phyloP scores from a whole-genome alignment of 208 protist genomes.

The Wallacemonas collosoma region DNA sequence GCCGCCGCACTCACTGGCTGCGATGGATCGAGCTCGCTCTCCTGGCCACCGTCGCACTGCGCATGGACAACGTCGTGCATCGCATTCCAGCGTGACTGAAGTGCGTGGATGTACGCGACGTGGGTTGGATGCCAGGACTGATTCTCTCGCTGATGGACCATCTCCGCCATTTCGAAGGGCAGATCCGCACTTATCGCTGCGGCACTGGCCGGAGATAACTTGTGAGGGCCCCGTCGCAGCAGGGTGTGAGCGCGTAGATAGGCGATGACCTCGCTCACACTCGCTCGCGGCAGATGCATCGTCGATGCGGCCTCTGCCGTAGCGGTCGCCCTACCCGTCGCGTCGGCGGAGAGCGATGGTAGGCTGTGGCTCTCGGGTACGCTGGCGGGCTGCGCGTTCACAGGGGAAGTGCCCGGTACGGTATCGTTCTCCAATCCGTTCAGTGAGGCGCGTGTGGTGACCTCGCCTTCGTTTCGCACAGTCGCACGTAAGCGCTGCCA shows the following conservation, averaged over 20 bases:
- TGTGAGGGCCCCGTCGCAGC: conserved; percentile 46
- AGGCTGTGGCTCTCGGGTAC: not conserved
- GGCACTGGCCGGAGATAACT: not conserved
- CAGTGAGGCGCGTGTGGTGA: not conserved
- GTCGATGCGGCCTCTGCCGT: conserved; percentile 13
- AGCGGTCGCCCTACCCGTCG: not conserved
- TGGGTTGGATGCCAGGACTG: conserved; percentile 6
- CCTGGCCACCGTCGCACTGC: no score
- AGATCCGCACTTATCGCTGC: conserved; percentile 11
- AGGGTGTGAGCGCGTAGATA: conserved; percentile 46
- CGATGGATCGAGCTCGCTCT: not conserved
- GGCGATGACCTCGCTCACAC: conserved; percentile 30
- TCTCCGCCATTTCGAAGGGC: not conserved
- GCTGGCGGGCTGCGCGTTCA: not conserved
- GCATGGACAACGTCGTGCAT: not conserved
- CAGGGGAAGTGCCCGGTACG: not conserved
- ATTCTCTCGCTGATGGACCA: not conserved
- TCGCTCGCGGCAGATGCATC: conserved; percentile 27
- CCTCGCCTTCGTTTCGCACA: not conserved
- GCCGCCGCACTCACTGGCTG: not conserved
- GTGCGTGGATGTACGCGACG: conserved; percentile 10
- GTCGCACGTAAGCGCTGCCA: conserved; percentile 31
- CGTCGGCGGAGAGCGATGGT: not conserved
- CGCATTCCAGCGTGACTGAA: conserved; percentile 21
- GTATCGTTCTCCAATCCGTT: not conserved